Percentiles rank a stretch among this genome's conserved stretches.
These are phyloP conservation scores for Gigaspora rosea DNA, from an alignment of 192 early-diverging fungal genomes.

Conservation along the genomic window DNA sequence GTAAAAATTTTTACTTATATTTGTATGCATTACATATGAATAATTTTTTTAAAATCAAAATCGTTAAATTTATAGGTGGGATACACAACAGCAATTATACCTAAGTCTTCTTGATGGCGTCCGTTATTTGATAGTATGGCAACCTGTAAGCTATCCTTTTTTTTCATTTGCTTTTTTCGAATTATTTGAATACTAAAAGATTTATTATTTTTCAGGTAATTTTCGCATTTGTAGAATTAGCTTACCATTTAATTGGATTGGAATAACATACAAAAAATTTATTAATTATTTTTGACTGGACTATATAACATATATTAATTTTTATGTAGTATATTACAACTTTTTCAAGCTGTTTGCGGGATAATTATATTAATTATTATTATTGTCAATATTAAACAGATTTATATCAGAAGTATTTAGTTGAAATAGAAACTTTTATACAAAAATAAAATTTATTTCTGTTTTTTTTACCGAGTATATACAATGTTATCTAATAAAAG, in stretches of 20 bases:
- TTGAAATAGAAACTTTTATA: too few relatives aligned
- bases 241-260: conserved; percentile 50
- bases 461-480: too few relatives aligned
- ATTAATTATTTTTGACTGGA: too few relatives aligned
- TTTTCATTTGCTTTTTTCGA: not conserved
- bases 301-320: too few relatives aligned
- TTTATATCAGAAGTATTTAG: too few relatives aligned
- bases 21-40: not conserved
- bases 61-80: conserved; percentile 47
- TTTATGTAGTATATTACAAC: too few relatives aligned
- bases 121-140: conserved; percentile 54
- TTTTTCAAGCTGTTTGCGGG: too few relatives aligned
- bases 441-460: too few relatives aligned
- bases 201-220: conserved; percentile 40
- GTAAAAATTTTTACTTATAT: conserved; percentile 16
- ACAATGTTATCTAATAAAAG: too few relatives aligned
- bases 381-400: too few relatives aligned
- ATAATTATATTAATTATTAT: too few relatives aligned
- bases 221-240: conserved; percentile 44
- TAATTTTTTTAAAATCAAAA: not conserved
- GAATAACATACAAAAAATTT: conserved; percentile 29
- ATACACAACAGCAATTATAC: conserved; percentile 65
- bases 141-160: conserved; percentile 45
- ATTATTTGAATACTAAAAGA: not conserved
- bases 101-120: conserved; percentile 62